Evolutionary conservation across 2,329 filamentous ascomycete species (phyloP), one percentile per base, ranked within the genome.

Genomic region (Colletotrichum higginsianum): DNA sequence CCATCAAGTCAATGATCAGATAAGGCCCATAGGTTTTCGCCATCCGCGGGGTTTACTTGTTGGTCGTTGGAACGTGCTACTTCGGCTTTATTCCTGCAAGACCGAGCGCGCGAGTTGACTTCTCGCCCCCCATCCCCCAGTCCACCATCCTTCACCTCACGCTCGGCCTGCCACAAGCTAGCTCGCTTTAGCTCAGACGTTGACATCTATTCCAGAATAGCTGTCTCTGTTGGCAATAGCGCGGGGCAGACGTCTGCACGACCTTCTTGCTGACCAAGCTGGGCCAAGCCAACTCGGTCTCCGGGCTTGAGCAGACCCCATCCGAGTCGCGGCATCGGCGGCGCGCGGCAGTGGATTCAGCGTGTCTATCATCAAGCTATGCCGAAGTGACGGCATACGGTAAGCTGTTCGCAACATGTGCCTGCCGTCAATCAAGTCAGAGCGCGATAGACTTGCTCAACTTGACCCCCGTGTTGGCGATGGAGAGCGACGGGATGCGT

Each of bases 101-200:
- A 42, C 69, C 66, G 69, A 72, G 18, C 16, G 35, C 52, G 69
- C 66, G 66, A 68, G 53, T 53, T 18, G 21, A 15, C 23, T 40
- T 8, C 11, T 50, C 26, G 50, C 58, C 23, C 42, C 44, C 44
- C 42, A 42, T 12, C 46, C 38, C 3, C 35, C 35, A n/a, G 13
- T 23, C n/a, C 16, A 18, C 26, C 44, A n/a, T 9, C 16, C 38
- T 9, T 13, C 26, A n/a, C 23, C 40, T 44, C 40, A 30, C 62
- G 18, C 47, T n/a, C 16, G 13, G 55, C 55, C 7, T 57, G 12
- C 1, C 35, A 11, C 47, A 30, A 13, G 35, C 8, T 11, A 38
- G 35, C 35, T 38, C 8, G 35, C 15, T 15, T 38, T 15, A 18
- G 47, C n/a, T 23, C 38, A 42, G 30, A 18, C 7, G 4, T 23